Conservation (phyloP, 1,284 basidiomycete genomes). For the Cutaneotrichosporon sp. region DNA sequence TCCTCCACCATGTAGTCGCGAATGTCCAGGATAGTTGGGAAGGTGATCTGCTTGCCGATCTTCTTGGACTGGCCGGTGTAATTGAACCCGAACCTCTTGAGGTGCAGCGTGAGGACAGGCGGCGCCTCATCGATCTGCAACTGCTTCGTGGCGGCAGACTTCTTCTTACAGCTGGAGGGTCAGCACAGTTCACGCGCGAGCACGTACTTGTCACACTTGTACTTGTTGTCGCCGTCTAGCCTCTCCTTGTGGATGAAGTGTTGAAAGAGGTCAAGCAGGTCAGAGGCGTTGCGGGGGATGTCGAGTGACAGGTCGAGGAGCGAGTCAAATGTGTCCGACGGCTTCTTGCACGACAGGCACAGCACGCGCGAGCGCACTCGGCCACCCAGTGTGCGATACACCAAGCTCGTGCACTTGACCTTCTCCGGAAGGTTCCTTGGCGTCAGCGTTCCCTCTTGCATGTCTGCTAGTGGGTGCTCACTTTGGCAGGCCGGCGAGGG, state of each 20-base stretch:
- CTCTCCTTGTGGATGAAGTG: slow-evolving; percentile 82
- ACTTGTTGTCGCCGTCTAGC: slow-evolving; percentile 90
- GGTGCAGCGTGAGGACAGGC: slow-evolving; percentile 87
- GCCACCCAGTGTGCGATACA: slow-evolving; percentile 93
- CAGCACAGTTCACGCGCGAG: background rate
- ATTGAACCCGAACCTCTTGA: slow-evolving; percentile 78
- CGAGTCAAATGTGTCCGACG: slow-evolving; percentile 95
- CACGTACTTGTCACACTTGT: slow-evolving; percentile 94
- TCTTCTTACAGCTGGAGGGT: slow-evolving; percentile 43
- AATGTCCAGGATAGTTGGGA: slow-evolving; percentile 76
- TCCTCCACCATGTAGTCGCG: slow-evolving; percentile 79
- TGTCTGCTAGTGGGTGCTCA: slow-evolving; percentile 45
- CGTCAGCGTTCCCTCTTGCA: background rate
- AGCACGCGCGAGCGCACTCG: slow-evolving; percentile 87
- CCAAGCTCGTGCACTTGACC: slow-evolving; percentile 86
- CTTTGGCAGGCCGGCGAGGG: slow-evolving; percentile 71
- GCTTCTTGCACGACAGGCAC: slow-evolving; percentile 79
- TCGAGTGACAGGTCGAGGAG: slow-evolving; percentile 92
- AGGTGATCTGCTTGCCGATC: slow-evolving; percentile 73
- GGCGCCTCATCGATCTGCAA: slow-evolving; percentile 82
- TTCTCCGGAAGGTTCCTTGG: slow-evolving; percentile 73
- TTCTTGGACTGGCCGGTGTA: slow-evolving; percentile 71
- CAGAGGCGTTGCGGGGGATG: slow-evolving; percentile 62
- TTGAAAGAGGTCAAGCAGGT: slow-evolving; percentile 72
- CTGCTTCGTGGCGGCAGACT: slow-evolving; percentile 42